Conservation (phyloP, 2,329 filamentous ascomycete species). For the Hymenoscyphus occultus region DNA sequence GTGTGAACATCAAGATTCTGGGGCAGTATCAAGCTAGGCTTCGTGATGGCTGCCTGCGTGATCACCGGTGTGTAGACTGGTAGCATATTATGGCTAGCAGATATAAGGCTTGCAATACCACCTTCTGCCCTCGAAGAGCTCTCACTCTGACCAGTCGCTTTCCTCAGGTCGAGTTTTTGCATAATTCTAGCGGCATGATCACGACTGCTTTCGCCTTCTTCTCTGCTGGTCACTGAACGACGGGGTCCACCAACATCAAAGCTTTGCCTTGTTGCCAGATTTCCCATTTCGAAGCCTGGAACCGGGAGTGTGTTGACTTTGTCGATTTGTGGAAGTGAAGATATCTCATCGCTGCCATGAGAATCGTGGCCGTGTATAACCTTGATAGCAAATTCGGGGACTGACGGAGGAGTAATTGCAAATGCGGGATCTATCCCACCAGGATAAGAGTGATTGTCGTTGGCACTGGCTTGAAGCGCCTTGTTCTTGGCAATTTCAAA, state of each 20-base stretch:
- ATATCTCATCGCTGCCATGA: constrained; percentile 46
- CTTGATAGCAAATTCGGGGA: constrained; percentile 88
- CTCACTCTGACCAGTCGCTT: constrained; percentile 51
- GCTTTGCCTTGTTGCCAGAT: constrained; percentile 57
- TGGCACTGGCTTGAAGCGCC: constrained; percentile 73
- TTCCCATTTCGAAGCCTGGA: constrained; percentile 54
- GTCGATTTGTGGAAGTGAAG: constrained; percentile 45
- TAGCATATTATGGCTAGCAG: constrained; percentile 75
- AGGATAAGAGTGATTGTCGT: constrained; percentile 39
- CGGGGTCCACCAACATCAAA: constrained; percentile 59
- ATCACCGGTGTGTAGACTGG: constrained; percentile 55
- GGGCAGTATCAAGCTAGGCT: constrained; percentile 37
- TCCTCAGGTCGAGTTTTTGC: constrained; percentile 85
- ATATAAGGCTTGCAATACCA: constrained; percentile 82
- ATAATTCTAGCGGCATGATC: constrained; percentile 88
- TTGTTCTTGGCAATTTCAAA: constrained; percentile 94
- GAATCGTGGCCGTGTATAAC: constrained; percentile 60
- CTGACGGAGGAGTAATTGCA: constrained; percentile 82
- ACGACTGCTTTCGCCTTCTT: constrained; percentile 71
- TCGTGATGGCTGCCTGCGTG: constrained; percentile 30
- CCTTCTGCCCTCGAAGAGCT: constrained; percentile 44
- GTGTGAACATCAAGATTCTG: constrained; percentile 45
- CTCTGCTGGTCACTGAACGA: constrained; percentile 56
- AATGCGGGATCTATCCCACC: constrained; percentile 72
- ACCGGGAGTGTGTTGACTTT: constrained; percentile 63